Percentiles rank a stretch among this genome's conserved stretches.
phyloP scores from a whole-genome alignment of 1,139 yeast genomes.

The Saccharomycopsis phalli region DNA sequence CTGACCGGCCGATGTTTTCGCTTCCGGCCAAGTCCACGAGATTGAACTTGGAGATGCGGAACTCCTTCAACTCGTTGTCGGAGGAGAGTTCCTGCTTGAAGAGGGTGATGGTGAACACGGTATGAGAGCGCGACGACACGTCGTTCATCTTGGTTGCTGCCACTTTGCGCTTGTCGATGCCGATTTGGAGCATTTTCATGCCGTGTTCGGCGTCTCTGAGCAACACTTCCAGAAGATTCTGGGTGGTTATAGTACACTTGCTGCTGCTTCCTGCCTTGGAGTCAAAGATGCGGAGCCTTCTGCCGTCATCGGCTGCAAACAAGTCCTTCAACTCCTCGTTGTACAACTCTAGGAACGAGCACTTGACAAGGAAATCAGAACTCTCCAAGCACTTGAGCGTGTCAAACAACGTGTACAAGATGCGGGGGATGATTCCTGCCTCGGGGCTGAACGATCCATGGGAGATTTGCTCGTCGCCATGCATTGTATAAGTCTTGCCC shows the following conservation, averaged over 20 bases:
- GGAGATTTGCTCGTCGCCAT: conserved; percentile 40
- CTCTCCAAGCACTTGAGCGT: conserved; percentile 27
- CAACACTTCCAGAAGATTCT: conserved; percentile 48
- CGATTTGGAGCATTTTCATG: conserved; percentile 41
- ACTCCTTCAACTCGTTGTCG: conserved; percentile 15
- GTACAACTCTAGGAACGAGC: conserved; percentile 66
- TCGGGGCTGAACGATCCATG: conserved; percentile 43
- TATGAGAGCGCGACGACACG: conserved; percentile 65
- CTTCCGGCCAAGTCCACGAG: conserved; percentile 76
- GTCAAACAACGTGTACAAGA: conserved; percentile 46
- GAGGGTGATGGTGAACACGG: conserved; percentile 47
- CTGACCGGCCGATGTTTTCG: conserved; percentile 56
- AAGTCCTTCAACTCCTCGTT: conserved; percentile 66
- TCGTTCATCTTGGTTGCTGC: conserved; percentile 80
- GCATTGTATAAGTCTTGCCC: conserved; percentile 78
- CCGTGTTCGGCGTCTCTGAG: conserved; percentile 49
- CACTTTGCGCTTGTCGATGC: conserved; percentile 49
- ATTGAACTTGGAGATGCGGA: conserved; percentile 58
- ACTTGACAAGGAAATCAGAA: conserved; percentile 48
- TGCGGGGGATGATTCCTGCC: conserved; percentile 65
- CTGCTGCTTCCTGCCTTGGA: conserved; percentile 17
- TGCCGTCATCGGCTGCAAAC: conserved; percentile 32
- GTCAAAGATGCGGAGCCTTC: conserved; percentile 17
- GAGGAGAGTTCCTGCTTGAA: conserved; percentile 7
- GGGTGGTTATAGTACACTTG: conserved; percentile 33